These are phyloP conservation scores for Aspergillus spinulosporus DNA, from an alignment of 2,329 filamentous ascomycete species.

Conservation along the genomic window DNA sequence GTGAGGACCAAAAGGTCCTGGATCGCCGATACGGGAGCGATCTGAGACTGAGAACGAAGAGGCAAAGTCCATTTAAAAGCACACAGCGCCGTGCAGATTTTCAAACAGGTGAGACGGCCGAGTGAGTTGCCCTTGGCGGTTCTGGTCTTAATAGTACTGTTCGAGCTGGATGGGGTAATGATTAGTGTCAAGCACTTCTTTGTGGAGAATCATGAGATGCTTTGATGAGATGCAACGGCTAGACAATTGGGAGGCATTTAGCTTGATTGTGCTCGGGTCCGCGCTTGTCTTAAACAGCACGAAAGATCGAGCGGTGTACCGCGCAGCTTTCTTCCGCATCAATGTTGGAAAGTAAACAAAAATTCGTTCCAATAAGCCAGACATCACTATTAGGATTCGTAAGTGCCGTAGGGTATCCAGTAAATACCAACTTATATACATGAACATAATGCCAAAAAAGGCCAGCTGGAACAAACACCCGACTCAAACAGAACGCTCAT, in stretches of 20 bases:
- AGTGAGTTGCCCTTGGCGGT: background rate
- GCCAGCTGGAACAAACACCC: conserved; percentile 9
- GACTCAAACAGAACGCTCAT: conserved; percentile 15
- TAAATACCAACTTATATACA: conserved; percentile 24
- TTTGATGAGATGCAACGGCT: background rate
- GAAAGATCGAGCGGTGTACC: too few species aligned
- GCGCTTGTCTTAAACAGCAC: background rate
- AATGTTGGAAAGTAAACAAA: too few species aligned
- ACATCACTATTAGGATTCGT: conserved; percentile 16
- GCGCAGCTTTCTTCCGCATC: too few species aligned
- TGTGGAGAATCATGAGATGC: background rate
- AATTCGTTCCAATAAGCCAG: background rate
- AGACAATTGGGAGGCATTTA: background rate
- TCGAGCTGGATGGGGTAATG: background rate
- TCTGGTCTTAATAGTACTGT: background rate
- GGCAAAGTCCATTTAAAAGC: background rate
- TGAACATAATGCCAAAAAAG: conserved; percentile 13
- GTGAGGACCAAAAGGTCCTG: background rate
- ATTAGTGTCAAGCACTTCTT: background rate
- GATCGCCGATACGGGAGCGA: too few species aligned
- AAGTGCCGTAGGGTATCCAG: conserved; percentile 28
- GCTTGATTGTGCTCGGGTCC: background rate
- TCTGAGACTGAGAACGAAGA: background rate
- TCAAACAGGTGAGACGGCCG: background rate
- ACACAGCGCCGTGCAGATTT: background rate